phyloP scores from a whole-genome alignment of 1,139 yeast genomes.

The Nakaseomyces uthaithaninus region DNA sequence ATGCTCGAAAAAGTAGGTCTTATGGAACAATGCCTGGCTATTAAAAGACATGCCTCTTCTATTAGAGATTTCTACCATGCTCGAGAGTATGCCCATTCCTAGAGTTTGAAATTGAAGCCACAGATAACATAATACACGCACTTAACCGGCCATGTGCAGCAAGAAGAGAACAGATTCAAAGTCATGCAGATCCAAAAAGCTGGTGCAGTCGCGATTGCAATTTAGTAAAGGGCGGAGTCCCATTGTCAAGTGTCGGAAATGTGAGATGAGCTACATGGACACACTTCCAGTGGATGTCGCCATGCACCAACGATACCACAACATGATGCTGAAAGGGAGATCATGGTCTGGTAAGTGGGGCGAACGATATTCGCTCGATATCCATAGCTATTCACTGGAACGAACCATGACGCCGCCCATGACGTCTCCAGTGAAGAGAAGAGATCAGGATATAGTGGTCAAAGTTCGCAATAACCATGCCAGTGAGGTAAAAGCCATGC shows the following conservation, averaged over 20 bases:
- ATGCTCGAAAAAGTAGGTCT: too few species aligned
- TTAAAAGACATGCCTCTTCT: too few species aligned
- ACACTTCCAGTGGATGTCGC: constrained; percentile 17
- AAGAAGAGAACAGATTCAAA: too few species aligned
- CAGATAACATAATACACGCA: too few species aligned
- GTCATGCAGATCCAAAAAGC: constrained; percentile 10
- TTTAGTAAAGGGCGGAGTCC: constrained; percentile 11
- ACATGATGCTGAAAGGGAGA: constrained; percentile 24
- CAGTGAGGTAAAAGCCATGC: constrained; percentile 25
- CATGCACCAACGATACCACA: constrained; percentile 24
- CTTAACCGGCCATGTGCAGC: too few species aligned
- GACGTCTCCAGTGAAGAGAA: constrained; percentile 10
- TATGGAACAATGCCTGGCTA: too few species aligned
- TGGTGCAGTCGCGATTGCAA: constrained; percentile 20
- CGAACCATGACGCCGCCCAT: constrained; percentile 14
- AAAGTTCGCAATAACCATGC: constrained; percentile 19
- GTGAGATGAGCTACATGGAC: constrained; percentile 27
- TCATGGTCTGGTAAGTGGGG: constrained; percentile 30
- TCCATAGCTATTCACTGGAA: not conserved
- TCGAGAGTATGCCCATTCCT: too few species aligned
- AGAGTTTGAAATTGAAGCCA: too few species aligned
- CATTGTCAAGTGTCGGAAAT: constrained; percentile 21
- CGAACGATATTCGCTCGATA: constrained; percentile 7
- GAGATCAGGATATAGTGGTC: constrained; percentile 16
- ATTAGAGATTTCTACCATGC: too few species aligned